Evolutionary conservation across 2,329 filamentous ascomycete species (phyloP).

Genomic region (Colletotrichum spaethianum): DNA sequence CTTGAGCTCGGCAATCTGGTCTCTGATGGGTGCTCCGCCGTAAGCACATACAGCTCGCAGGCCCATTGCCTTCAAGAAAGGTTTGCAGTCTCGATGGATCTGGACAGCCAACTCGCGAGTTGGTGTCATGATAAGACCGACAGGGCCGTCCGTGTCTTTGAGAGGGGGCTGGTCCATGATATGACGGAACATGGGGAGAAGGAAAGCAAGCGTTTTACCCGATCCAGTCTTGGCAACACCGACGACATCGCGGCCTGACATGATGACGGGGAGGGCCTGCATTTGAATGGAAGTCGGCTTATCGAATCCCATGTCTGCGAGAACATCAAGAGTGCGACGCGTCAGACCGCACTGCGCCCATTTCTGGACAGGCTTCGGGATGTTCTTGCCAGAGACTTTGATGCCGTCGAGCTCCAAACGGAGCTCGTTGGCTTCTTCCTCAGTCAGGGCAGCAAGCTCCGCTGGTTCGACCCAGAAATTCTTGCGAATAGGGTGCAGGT

Average conservation of each 20-base stretch:
- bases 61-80: conserved; percentile 89
- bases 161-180: conserved; percentile 93
- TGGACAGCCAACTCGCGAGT: conserved; percentile 95
- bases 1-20: conserved; percentile 97
- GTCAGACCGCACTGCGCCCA: conserved; percentile 97
- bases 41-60: conserved; percentile 93
- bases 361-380: conserved; percentile 94
- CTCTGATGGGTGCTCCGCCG: conserved; percentile 94
- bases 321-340: conserved; percentile 87
- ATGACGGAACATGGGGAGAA: conserved; percentile 97
- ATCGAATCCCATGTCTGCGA: conserved; percentile 85
- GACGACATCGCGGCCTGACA: conserved; percentile 96
- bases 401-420: conserved; percentile 94
- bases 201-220: conserved; percentile 95
- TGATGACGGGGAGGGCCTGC: conserved; percentile 93
- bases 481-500: conserved; percentile 89
- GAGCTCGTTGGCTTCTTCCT: conserved; percentile 85
- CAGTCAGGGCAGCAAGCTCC: conserved; percentile 85
- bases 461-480: conserved; percentile 94
- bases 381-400: conserved; percentile 89
- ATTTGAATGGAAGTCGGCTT: conserved; percentile 94
- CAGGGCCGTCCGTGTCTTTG: conserved; percentile 87
- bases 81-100: conserved; percentile 94
- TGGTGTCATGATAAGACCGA: conserved; percentile 91
- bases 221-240: conserved; percentile 98